These are phyloP conservation scores for Tagetes patula DNA, from an alignment of 129 eudicot species.

Conservation along the genomic window DNA sequence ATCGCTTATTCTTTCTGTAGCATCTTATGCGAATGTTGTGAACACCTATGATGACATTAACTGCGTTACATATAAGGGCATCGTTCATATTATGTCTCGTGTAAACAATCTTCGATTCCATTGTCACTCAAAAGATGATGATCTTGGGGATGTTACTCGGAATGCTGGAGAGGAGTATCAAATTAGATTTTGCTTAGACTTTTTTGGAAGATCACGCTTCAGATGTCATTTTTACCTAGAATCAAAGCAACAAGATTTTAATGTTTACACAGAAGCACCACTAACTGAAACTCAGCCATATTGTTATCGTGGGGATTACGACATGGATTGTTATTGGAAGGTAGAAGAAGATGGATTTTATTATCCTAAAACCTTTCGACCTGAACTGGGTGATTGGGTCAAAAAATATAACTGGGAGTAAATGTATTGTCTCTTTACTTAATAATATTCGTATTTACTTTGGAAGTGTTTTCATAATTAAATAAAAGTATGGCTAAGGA, in stretches of 20 bases:
- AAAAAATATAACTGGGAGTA: not conserved
- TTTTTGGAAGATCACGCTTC: not conserved
- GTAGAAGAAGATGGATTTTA: not conserved
- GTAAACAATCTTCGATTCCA: not conserved
- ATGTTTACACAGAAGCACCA: not conserved
- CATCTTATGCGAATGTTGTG: not conserved
- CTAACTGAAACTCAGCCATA: not conserved
- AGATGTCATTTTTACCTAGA: not conserved
- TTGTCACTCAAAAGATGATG: not conserved
- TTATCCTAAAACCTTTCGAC: not conserved
- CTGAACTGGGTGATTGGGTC: not conserved
- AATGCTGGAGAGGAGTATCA: not conserved
- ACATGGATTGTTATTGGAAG: not conserved
- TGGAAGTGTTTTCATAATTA: not conserved
- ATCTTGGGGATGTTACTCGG: not conserved
- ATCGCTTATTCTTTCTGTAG: not conserved
- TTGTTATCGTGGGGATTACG: not conserved
- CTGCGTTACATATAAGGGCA: not conserved
- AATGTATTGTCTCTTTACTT: not conserved
- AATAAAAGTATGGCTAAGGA: not conserved
- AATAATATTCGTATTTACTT: not conserved
- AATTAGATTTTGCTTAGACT: not conserved
- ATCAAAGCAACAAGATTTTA: slow-evolving; percentile 1
- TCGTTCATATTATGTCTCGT: not conserved
- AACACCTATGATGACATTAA: not conserved